A percentile compares a stretch with the other conserved stretches of the same genome.
These are phyloP conservation scores for Petasospora fabianii DNA, from an alignment of 1,139 yeast species.

Conservation along the genomic window DNA sequence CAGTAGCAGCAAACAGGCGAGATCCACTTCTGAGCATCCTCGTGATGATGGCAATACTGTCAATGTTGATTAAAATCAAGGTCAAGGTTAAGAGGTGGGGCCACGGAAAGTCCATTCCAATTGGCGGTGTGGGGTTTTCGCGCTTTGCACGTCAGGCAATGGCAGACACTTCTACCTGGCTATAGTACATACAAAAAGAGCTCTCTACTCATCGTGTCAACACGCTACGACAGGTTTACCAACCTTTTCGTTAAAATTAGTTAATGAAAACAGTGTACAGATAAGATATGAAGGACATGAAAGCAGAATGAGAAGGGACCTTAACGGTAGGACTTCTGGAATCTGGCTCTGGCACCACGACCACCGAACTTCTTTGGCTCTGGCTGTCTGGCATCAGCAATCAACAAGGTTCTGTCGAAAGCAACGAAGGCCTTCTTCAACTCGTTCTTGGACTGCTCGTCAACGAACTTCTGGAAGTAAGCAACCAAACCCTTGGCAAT, in stretches of 20 bases:
- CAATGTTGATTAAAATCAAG: no score
- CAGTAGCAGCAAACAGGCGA: no score
- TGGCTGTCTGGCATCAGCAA: conserved; percentile 99
- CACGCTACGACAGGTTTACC: conserved; percentile 7
- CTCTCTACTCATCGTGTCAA: no score
- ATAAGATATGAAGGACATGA: conserved; percentile 17
- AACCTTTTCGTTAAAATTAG: conserved; percentile 19
- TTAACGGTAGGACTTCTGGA: conserved; percentile 99
- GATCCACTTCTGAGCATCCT: conserved; percentile 6
- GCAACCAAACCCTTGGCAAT: conserved; percentile 99
- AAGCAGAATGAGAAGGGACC: conserved; percentile 15
- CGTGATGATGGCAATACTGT: background rate
- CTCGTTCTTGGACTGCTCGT: conserved; percentile 99
- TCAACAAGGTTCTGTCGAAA: conserved; percentile 99
- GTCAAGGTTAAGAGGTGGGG: no score
- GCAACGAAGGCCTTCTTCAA: conserved; percentile 96
- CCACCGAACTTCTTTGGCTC: conserved; percentile 99
- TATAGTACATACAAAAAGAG: no score
- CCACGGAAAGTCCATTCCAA: no score
- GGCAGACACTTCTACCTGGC: no score
- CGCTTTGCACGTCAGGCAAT: background rate
- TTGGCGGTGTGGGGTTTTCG: background rate
- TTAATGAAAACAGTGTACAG: conserved; percentile 27
- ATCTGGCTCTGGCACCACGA: conserved; percentile 99
- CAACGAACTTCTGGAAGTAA: conserved; percentile 98